Evolutionary conservation across 2,329 filamentous ascomycete genomes (phyloP).

Genomic region (Coccinonectria pachysandricola): DNA sequence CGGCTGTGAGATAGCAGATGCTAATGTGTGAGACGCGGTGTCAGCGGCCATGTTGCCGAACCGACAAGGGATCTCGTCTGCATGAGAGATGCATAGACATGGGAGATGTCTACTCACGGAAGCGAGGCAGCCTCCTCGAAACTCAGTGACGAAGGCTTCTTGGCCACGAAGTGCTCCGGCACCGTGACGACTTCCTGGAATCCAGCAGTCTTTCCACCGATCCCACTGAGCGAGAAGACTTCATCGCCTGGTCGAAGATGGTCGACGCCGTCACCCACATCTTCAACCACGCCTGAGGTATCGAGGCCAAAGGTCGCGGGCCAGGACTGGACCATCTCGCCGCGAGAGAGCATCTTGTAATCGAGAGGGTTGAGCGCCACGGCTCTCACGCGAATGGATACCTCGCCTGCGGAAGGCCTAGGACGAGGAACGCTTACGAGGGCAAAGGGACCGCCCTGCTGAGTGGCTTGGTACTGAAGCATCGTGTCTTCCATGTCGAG

Average conservation of each 20-base stretch:
- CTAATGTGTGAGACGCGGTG: constrained; percentile 3
- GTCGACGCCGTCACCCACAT: constrained; percentile 11
- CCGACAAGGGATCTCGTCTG: no score
- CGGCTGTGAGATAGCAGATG: constrained; percentile 13
- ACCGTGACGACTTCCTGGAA: constrained; percentile 13
- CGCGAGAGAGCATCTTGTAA: constrained; percentile 11
- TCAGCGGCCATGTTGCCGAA: constrained; percentile 3
- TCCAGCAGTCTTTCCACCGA: constrained; percentile 10
- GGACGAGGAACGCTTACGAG: constrained; percentile 8
- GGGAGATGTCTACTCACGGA: constrained; percentile 6
- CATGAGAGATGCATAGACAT: not conserved
- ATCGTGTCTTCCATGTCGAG: constrained; percentile 8
- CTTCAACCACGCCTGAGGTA: constrained; percentile 13
- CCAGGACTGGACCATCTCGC: constrained; percentile 10
- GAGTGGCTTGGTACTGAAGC: constrained; percentile 8
- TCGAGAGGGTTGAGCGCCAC: constrained; percentile 15
- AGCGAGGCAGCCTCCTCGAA: constrained; percentile 11
- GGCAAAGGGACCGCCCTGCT: constrained; percentile 10
- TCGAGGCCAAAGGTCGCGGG: constrained; percentile 12
- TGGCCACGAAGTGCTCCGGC: constrained; percentile 11
- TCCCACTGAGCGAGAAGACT: constrained; percentile 20
- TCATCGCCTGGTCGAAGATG: constrained; percentile 27
- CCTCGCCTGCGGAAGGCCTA: constrained; percentile 6
- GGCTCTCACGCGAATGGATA: constrained; percentile 12
- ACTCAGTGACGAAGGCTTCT: constrained; percentile 7